phyloP scores from a whole-genome alignment of 306 rosid genomes.

The Prunus davidiana region DNA sequence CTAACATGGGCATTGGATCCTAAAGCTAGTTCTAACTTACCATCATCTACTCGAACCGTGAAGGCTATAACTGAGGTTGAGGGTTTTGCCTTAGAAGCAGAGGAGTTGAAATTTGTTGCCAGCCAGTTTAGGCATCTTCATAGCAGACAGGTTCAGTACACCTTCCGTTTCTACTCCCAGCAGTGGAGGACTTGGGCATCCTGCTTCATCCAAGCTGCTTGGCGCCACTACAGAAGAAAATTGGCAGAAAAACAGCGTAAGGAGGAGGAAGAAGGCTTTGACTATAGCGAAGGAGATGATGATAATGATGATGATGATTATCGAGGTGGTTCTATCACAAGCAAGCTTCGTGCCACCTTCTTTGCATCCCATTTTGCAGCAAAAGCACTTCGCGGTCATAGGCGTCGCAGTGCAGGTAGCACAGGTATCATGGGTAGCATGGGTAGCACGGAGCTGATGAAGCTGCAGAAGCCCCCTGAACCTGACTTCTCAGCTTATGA shows the following conservation, averaged over 20 bases:
- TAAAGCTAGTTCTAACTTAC: slow-evolving; percentile 66
- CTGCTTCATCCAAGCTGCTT: slow-evolving; percentile 75
- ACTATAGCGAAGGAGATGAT: slow-evolving; percentile 18
- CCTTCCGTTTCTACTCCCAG: slow-evolving; percentile 88
- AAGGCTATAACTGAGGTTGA: slow-evolving; percentile 82
- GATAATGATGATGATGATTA: slow-evolving; percentile 7
- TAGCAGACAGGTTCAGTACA: slow-evolving; percentile 84
- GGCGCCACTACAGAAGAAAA: slow-evolving; percentile 66
- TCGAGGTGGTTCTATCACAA: neutral
- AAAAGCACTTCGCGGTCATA: slow-evolving; percentile 60
- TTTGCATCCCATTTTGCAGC: slow-evolving; percentile 76
- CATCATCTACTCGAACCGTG: slow-evolving; percentile 89
- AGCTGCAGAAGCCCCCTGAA: slow-evolving; percentile 67
- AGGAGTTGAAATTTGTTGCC: slow-evolving; percentile 81
- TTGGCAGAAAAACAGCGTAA: slow-evolving; percentile 34
- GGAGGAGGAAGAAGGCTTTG: slow-evolving; percentile 40
- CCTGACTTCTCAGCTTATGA: slow-evolving; percentile 62
- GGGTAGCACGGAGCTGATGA: neutral
- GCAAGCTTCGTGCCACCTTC: slow-evolving; percentile 49
- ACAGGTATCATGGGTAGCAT: slow-evolving; percentile 20
- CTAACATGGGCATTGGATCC: slow-evolving; percentile 95
- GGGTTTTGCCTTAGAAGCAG: slow-evolving; percentile 91
- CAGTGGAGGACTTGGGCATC: slow-evolving; percentile 99
- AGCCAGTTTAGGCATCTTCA: slow-evolving; percentile 84
- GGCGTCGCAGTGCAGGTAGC: slow-evolving; percentile 41